These are phyloP conservation scores for Paraphoma chrysanthemicola DNA, from an alignment of 2,329 filamentous ascomycete species.

Conservation along the genomic window DNA sequence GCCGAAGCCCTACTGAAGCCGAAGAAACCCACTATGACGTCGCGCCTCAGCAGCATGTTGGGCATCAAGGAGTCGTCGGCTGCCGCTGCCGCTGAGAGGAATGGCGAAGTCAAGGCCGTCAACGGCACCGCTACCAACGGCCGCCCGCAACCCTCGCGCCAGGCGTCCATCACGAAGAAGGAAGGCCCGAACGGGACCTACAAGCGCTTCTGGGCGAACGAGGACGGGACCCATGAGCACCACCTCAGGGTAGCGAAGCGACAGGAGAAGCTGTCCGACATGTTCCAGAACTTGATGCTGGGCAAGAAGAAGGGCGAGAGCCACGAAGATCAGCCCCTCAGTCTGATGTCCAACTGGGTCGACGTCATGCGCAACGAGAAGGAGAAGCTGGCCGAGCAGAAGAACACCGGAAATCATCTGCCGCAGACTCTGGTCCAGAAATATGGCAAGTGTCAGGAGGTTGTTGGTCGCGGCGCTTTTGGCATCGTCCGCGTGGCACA, in stretches of 20 bases:
- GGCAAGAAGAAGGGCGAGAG: constrained; percentile 80
- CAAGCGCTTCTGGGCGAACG: constrained; percentile 63
- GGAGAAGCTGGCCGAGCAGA: constrained; percentile 75
- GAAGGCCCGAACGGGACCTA: constrained; percentile 32
- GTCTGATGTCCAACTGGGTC: constrained; percentile 94
- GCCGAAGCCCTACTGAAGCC: constrained; percentile 43
- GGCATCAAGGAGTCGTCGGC: constrained; percentile 40
- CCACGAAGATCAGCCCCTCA: constrained; percentile 79
- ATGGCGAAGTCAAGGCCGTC: constrained; percentile 33
- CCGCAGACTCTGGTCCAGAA: constrained; percentile 88
- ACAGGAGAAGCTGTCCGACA: constrained; percentile 92
- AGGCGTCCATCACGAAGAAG: constrained; percentile 41
- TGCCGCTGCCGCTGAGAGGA: constrained; percentile 29
- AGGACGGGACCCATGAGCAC: constrained; percentile 81
- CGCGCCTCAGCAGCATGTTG: constrained; percentile 52
- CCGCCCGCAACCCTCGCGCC: constrained; percentile 38
- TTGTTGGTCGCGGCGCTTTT: constrained; percentile 94
- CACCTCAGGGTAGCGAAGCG: constrained; percentile 87
- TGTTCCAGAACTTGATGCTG: constrained; percentile 82
- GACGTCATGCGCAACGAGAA: constrained; percentile 90
- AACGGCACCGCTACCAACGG: constrained; percentile 35
- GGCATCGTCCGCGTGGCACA: constrained; percentile 97
- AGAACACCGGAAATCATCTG: constrained; percentile 77
- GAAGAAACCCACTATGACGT: constrained; percentile 52
- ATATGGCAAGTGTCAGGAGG: constrained; percentile 97